A percentile compares a stretch with the other conserved stretches of the same genome.
phyloP scores from a whole-genome alignment of 805 yeast genomes.

The Grigorovia jiainica region DNA sequence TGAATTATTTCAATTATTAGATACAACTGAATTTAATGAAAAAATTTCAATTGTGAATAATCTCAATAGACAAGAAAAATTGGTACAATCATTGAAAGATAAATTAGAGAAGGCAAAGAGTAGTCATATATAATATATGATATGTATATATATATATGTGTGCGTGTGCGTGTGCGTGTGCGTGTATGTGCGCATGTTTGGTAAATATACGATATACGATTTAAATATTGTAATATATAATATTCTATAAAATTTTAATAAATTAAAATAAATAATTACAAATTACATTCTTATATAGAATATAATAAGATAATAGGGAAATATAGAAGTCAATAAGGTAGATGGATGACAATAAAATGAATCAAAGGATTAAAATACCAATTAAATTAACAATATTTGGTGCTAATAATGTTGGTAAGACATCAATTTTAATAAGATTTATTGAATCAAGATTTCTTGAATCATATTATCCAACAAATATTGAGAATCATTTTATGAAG shows the following conservation, averaged over 20 bases:
- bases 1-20: constrained; percentile 23
- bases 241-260: no score
- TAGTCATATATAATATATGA: neutral
- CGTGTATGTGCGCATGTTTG: neutral
- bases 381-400: constrained; percentile 82
- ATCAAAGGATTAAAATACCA: constrained; percentile 1
- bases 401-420: constrained; percentile 79
- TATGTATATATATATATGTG: neutral
- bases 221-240: no score
- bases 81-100: constrained; percentile 11
- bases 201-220: no score
- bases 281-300: neutral
- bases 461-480: constrained; percentile 74
- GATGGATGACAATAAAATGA: neutral
- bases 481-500: constrained; percentile 75
- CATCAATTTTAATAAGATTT: constrained; percentile 74
- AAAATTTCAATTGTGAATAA: constrained; percentile 9
- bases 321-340: no score
- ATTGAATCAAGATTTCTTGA: constrained; percentile 86
- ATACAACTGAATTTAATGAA: constrained; percentile 13
- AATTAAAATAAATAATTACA: neutral
- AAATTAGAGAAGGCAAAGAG: constrained; percentile 1
- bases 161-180: no score
- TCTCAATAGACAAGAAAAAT: constrained; percentile 11
- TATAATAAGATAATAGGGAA: no score